Base-by-base conservation (phyloP, 345 rosid species). In the Pseudoturritis turrita region DNA sequence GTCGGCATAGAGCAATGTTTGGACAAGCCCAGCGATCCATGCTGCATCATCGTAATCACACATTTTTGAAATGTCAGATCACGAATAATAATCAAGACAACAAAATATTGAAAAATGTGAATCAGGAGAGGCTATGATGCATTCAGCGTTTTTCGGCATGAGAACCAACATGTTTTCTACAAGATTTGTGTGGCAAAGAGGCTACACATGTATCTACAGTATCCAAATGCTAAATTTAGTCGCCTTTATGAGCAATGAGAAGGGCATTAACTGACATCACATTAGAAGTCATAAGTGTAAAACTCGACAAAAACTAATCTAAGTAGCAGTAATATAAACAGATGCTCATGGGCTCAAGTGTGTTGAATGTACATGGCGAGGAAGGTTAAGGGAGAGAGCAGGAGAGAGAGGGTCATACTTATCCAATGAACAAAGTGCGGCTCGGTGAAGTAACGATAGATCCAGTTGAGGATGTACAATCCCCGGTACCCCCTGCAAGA, bases 11-110 rank as follows among this genome's bases (percentile, higher is more conserved):
- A 91, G 78, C 78, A 83, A 33, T 53, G 96, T 86, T 57, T 91
- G 97, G 10, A 89, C 84, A 50, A 82, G 31, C 53, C 95, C 97
- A 1, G 96, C 69, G 56, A 87, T 86, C 96, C 98, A 94, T 70
- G 95, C 97, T 90, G 89, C 82, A 70, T 41, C 69, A 67, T 66
- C 5, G 22, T 57, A 13, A 65, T 28, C 58, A 10, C 44, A 54
- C 47, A 54, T 19, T 63, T 53, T 14, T 0, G 5, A 44, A 35
- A 73, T 25, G 50, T 64, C 65, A 65, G 50, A 10, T 36, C 5
- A 73, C 1, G 10, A 55, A 33, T n/a, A 15, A 25, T 57, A 70
- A 57, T 21, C 37, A 69, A 45, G 11, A 19, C 73, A 21, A 15
- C 13, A 9, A 2, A 8, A 46, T 45, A 58, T 23, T 11, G 26